A percentile compares a stretch with the other conserved stretches of the same genome.
phyloP scores from a whole-genome alignment of 2,329 filamentous ascomycete genomes.

The Grosmannia huntii region DNA sequence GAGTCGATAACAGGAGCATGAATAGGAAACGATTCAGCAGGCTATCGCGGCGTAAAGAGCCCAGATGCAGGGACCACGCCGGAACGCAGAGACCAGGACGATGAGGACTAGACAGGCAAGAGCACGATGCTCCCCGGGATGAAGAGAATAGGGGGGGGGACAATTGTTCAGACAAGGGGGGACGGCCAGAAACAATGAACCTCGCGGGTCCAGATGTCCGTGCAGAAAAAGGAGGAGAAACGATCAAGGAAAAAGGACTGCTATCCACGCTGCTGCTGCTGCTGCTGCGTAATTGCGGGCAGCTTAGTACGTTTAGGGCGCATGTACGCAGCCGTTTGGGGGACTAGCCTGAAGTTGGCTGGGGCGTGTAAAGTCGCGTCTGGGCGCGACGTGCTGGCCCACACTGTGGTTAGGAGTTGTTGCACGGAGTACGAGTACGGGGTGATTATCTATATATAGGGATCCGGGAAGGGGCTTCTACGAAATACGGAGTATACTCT shows the following conservation, averaged over 20 bases:
- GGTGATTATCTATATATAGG: too few species aligned
- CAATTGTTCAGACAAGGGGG: neutral
- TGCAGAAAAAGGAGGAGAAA: neutral
- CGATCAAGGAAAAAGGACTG: neutral
- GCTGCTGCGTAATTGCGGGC: neutral
- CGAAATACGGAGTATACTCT: too few species aligned
- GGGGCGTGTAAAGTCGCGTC: too few species aligned
- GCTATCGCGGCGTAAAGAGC: neutral
- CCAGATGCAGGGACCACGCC: neutral
- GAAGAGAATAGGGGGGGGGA: neutral
- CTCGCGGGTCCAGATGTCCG: neutral
- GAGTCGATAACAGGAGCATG: neutral
- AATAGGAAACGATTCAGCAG: neutral
- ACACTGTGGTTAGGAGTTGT: too few species aligned
- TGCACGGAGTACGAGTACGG: too few species aligned
- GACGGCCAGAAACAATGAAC: neutral
- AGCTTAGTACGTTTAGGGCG: neutral
- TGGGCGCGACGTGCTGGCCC: too few species aligned
- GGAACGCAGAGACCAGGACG: neutral
- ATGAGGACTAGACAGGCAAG: neutral
- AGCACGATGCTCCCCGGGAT: neutral
- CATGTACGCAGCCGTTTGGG: constrained; percentile 1
- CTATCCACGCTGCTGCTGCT: neutral
- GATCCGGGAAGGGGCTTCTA: too few species aligned
- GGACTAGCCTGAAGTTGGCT: neutral